Evolutionary conservation across 2,329 filamentous ascomycete genomes (phyloP), one percentile per base, ranked within the genome.

Genomic region (Stagonosporopsis rhizophila): DNA sequence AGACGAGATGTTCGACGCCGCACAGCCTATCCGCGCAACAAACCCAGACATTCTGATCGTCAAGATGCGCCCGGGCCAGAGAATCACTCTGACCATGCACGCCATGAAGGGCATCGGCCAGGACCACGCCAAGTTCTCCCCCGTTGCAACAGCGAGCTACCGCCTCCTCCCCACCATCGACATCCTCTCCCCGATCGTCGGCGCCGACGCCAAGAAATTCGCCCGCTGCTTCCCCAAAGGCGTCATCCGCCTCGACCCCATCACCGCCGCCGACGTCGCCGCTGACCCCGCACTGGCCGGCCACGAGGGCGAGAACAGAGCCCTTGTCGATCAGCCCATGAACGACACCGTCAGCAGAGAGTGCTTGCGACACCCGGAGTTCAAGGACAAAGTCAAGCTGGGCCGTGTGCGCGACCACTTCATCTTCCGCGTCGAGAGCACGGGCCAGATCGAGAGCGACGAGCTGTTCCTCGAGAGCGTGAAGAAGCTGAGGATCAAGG

Each of bases 41-140:
- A 92, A 98, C 78, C 94, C 94, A 1, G 90, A 97, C 72, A 97
- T 99, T 60, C 81, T 99, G 53, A 87, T 99, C 73, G 92, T 92
- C 58, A 99, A 99, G 81, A 81, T 99, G 77, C 88, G 95, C 25
- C 95, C 96, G 0, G 90, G 90, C 4, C 96, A 99, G 81, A 85
- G 87, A 67, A 91, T 99, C 69, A 85, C 91, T 70, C 82, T 97
- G 59, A 87, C 90, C 65, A 89, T 96, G 85, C 93, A 98, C 81
- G 95, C 94, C 80, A 88, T 96, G 79, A 96, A 97, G 80, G 95
- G 96, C 58, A 87, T 96, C 65, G 95, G 95, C 44, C 87, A 89
- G 62, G 95, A 99, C 77, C 95, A 99, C 77, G 89, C 95, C 67
- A 99, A 99, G 78, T 99, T 95, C 81, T 96, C 92, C 0, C 95